Conservation (phyloP, 2,329 filamentous ascomycete genomes). For the Cladosporium sp. region DNA sequence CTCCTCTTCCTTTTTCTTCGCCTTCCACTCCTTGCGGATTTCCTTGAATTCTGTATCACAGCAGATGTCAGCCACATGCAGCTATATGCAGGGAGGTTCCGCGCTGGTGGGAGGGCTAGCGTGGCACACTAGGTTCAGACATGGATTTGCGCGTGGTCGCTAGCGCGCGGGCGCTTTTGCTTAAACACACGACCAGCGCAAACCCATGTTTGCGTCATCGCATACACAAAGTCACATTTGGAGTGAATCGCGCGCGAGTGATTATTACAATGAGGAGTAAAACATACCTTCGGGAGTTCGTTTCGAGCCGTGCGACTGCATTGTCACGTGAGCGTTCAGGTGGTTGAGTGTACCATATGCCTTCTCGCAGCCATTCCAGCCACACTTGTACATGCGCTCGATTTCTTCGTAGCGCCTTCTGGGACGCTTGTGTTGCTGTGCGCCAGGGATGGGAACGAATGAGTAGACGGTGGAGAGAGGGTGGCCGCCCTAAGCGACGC, state of each 20-base stretch:
- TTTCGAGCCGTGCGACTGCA: slow-evolving; percentile 95
- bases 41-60: slow-evolving; percentile 83
- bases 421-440: slow-evolving; percentile 94
- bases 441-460: slow-evolving; percentile 94
- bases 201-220: slow-evolving; percentile 14
- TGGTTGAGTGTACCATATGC: slow-evolving; percentile 97
- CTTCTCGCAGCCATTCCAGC: slow-evolving; percentile 97
- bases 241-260: background rate
- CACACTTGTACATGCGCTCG: slow-evolving; percentile 99
- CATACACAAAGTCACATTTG: background rate
- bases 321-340: slow-evolving; percentile 95
- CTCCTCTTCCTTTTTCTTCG: slow-evolving; percentile 98
- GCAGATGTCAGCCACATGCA: slow-evolving; percentile 33
- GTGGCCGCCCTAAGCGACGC: slow-evolving; percentile 44
- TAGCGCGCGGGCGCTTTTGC: slow-evolving; percentile 29
- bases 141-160: slow-evolving; percentile 21
- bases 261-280: background rate
- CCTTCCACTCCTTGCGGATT: slow-evolving; percentile 98
- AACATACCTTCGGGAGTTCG: slow-evolving; percentile 90
- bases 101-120: slow-evolving; percentile 22
- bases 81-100: slow-evolving; percentile 21
- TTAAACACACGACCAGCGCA: slow-evolving; percentile 23
- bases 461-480: slow-evolving; percentile 80
- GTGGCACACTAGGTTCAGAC: slow-evolving; percentile 30
- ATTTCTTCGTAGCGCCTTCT: slow-evolving; percentile 95